These are phyloP conservation scores for Serendipita sp. DNA, from an alignment of 768 basidiomycete species.

Conservation along the genomic window DNA sequence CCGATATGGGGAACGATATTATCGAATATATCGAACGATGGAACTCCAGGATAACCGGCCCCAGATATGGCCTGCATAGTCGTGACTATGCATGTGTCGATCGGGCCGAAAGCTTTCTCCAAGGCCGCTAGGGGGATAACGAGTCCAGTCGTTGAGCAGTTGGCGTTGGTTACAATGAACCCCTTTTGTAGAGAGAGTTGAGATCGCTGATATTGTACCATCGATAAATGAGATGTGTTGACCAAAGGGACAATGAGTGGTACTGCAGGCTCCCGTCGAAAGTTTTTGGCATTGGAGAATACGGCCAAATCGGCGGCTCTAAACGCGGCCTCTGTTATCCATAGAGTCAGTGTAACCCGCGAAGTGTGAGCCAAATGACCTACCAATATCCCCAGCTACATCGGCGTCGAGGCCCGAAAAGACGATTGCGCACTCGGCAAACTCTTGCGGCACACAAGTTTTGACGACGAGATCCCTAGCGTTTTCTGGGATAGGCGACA, in stretches of 20 bases:
- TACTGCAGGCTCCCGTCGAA: conserved; percentile 77
- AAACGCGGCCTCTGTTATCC: conserved; percentile 65
- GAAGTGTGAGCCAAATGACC: conserved; percentile 14
- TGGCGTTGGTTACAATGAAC: conserved; percentile 96
- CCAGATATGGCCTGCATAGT: conserved; percentile 98
- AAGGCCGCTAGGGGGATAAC: conserved; percentile 85
- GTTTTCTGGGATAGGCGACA: conserved; percentile 47
- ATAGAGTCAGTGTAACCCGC: conserved; percentile 3
- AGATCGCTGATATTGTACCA: conserved; percentile 68
- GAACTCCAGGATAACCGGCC: conserved; percentile 90
- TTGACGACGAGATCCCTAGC: conserved; percentile 52
- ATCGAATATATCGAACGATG: conserved; percentile 81
- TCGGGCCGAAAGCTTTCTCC: conserved; percentile 83
- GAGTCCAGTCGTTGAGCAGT: conserved; percentile 89
- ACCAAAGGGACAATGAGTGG: conserved; percentile 95
- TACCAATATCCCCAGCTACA: conserved; percentile 90
- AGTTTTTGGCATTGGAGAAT: conserved; percentile 97
- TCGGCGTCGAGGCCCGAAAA: conserved; percentile 96
- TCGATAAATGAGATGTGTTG: conserved; percentile 70
- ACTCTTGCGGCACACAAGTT: conserved; percentile 64
- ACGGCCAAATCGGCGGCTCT: conserved; percentile 75
- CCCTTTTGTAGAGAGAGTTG: conserved; percentile 55
- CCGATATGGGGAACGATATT: conserved; percentile 90
- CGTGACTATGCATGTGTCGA: conserved; percentile 79
- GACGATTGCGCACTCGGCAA: conserved; percentile 65